Percentiles rank a stretch among this genome's conserved stretches.
Evolutionary conservation across 192 early-diverging fungal genomes (phyloP).

Genomic region (Backusella luteola): DNA sequence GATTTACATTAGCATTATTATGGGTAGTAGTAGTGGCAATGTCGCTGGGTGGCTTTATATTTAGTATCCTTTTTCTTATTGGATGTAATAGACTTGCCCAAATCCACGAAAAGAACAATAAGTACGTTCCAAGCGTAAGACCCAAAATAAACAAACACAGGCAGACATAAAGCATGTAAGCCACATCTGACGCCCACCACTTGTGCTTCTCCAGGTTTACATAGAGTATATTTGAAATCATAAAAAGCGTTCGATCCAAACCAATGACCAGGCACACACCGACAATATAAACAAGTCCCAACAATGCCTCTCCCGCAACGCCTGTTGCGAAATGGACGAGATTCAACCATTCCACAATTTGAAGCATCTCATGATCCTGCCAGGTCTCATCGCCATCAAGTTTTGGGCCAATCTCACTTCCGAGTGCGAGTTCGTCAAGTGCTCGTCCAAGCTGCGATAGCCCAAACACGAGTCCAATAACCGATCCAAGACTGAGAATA

Average conservation of each 20-base stretch:
- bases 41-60: neutral
- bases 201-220: neutral
- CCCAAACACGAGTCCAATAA: conserved; percentile 18
- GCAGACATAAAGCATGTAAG: neutral
- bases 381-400: conserved; percentile 28
- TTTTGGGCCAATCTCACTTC: conserved; percentile 20
- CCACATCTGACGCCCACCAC: neutral
- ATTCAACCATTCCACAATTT: conserved; percentile 20
- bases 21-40: neutral
- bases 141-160: neutral
- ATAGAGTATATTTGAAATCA: conserved; percentile 12
- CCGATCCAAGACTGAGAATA: conserved; percentile 19
- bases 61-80: neutral
- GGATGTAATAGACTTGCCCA: conserved; percentile 24
- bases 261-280: conserved; percentile 18
- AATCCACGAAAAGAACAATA: conserved; percentile 27
- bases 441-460: conserved; percentile 8
- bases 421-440: conserved; percentile 15
- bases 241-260: conserved; percentile 1
- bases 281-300: conserved; percentile 22
- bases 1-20: neutral
- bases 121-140: conserved; percentile 17
- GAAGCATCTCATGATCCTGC: conserved; percentile 24
- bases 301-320: conserved; percentile 18
- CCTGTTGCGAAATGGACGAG: conserved; percentile 22